Evolutionary conservation across 169 alveolate species (phyloP).

Genomic region (Babesia ovis): DNA sequence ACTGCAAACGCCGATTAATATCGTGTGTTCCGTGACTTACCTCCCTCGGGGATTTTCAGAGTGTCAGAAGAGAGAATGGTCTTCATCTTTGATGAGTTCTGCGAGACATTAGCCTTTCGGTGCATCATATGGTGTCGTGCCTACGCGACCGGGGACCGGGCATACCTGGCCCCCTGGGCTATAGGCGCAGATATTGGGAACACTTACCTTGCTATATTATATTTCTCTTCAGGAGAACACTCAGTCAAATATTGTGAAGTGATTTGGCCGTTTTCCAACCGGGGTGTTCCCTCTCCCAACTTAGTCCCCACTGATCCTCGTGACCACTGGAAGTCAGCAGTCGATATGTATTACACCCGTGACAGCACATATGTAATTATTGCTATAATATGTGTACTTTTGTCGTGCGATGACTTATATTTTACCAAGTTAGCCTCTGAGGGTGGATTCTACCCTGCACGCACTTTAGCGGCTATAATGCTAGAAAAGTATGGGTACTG

Average conservation of each 20-base stretch:
- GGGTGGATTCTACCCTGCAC: neutral
- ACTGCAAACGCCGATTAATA: constrained; percentile 66
- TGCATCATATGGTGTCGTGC: constrained; percentile 15
- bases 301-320: constrained; percentile 34
- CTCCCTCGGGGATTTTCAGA: constrained; percentile 75
- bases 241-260: neutral
- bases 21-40: constrained; percentile 19
- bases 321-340: neutral
- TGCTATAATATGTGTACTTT: neutral
- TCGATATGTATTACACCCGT: neutral
- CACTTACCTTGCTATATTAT: constrained; percentile 24
- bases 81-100: constrained; percentile 67
- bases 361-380: neutral
- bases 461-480: neutral
- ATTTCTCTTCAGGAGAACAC: neutral
- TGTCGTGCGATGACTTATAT: neutral
- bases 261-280: neutral
- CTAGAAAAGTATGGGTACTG: constrained; percentile 79
- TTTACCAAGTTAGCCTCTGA: neutral
- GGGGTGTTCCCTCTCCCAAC: constrained; percentile 15
- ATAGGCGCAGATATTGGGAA: neutral
- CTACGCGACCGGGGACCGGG: neutral
- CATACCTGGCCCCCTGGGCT: constrained; percentile 1
- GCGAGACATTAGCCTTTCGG: neutral
- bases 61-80: constrained; percentile 71